Evolutionary conservation across 2,329 filamentous ascomycete genomes (phyloP).

Genomic region (Sphaerulina populicola): DNA sequence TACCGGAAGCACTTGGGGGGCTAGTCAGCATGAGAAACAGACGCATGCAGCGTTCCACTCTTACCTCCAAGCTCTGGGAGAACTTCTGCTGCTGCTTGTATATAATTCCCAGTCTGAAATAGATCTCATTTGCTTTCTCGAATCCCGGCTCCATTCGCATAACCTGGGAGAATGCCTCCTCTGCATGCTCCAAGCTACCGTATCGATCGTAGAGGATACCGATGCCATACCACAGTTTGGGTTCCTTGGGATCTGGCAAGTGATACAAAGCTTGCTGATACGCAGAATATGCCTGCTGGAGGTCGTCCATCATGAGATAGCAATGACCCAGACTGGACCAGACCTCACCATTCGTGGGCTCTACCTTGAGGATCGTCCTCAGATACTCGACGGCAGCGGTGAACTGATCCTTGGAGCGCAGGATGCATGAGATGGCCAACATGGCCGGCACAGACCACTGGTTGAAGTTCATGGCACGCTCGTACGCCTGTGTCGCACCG

Average conservation of each 20-base stretch:
- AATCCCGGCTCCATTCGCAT: conserved; percentile 98
- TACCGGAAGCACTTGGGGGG: conserved; percentile 88
- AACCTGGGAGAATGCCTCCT: conserved; percentile 95
- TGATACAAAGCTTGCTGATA: conserved; percentile 95
- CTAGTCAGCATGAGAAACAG: conserved; percentile 20
- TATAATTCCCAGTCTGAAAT: conserved; percentile 97
- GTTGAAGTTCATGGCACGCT: conserved; percentile 81
- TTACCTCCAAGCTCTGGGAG: conserved; percentile 78
- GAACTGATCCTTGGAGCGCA: conserved; percentile 87
- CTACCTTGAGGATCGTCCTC: conserved; percentile 81
- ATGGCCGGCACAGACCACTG: conserved; percentile 81
- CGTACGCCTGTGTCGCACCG: conserved; percentile 81
- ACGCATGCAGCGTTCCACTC: background rate
- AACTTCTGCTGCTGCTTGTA: conserved; percentile 99
- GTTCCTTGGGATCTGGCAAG: conserved; percentile 90
- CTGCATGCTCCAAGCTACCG: conserved; percentile 90
- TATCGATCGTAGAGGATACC: conserved; percentile 96
- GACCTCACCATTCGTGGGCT: conserved; percentile 81
- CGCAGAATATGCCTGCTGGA: conserved; percentile 92
- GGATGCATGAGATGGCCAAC: conserved; percentile 86
- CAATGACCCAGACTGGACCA: conserved; percentile 98
- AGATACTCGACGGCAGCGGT: conserved; percentile 90
- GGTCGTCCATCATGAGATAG: conserved; percentile 96
- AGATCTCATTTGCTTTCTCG: conserved; percentile 98
- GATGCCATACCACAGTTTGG: conserved; percentile 97